Percentiles rank a stretch among this genome's conserved stretches.
Conservation (phyloP, 2,329 filamentous ascomycete species). For the Trichoderma sp. region DNA sequence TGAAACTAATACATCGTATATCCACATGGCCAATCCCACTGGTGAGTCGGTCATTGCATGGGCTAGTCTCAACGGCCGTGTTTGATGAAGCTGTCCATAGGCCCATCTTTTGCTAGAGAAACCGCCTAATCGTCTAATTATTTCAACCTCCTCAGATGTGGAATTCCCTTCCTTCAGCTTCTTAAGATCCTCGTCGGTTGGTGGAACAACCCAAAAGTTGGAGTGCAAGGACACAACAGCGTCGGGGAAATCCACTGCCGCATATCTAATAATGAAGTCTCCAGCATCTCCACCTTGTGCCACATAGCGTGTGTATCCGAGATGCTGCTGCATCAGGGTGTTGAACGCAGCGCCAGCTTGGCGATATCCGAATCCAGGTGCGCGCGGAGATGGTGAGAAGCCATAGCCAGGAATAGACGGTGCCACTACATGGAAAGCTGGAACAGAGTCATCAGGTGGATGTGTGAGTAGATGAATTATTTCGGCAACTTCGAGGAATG, state of each 20-base stretch:
- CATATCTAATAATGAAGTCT: neutral
- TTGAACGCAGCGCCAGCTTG: neutral
- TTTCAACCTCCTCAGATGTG: neutral
- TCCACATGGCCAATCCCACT: neutral
- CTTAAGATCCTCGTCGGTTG: neutral
- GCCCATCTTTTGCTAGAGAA: neutral
- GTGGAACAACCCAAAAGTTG: neutral
- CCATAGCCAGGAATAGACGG: slow-evolving; percentile 59
- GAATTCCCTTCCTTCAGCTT: neutral
- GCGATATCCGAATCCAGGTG: neutral
- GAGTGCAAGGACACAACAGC: neutral
- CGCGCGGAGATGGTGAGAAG: slow-evolving; percentile 30
- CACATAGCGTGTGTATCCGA: neutral
- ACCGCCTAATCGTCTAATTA: neutral
- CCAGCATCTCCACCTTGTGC: neutral
- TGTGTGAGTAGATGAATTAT: slow-evolving; percentile 54
- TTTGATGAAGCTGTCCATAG: neutral
- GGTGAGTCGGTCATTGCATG: neutral
- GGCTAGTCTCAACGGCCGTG: neutral
- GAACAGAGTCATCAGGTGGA: slow-evolving; percentile 26
- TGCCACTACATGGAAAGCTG: slow-evolving; percentile 58
- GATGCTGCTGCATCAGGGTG: neutral
- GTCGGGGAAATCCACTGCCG: neutral
- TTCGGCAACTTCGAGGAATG: slow-evolving; percentile 66
- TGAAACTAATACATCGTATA: neutral